A percentile compares a stretch with the other conserved stretches of the same genome.
Evolutionary conservation across 2,329 filamentous ascomycete genomes (phyloP).

Genomic region (Fusarium abutilonis): DNA sequence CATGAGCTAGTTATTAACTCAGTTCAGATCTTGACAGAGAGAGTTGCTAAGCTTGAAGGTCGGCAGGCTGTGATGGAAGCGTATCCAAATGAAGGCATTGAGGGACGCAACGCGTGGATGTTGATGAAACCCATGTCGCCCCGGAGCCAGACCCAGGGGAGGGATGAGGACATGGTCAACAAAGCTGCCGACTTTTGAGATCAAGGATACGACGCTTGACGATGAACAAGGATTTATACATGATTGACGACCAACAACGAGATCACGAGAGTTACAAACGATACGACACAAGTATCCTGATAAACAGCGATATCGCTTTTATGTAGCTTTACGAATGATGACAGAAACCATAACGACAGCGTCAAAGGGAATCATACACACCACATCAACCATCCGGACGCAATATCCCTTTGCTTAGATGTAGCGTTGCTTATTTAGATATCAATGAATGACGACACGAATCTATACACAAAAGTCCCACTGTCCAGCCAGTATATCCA

Average conservation of each 20-base stretch:
- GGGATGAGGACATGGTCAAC: background rate
- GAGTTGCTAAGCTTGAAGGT: background rate
- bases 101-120: background rate
- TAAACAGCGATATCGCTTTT: background rate
- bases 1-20: background rate
- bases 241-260: background rate
- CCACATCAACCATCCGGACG: background rate
- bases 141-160: conserved; percentile 8
- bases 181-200: background rate
- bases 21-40: background rate
- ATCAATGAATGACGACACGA: conserved; percentile 9
- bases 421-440: conserved; percentile 9
- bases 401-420: background rate
- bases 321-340: background rate
- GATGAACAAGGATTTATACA: background rate
- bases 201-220: background rate
- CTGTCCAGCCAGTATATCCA: background rate
- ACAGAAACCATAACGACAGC: background rate
- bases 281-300: background rate
- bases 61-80: background rate
- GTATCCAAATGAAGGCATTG: conserved; percentile 4
- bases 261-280: too few species aligned
- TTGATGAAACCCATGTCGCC: conserved; percentile 7
- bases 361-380: background rate
- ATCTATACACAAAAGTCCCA: conserved; percentile 3